Conservation (phyloP, 345 rosid species). For the Rhodomyrtus tomentosa region DNA sequence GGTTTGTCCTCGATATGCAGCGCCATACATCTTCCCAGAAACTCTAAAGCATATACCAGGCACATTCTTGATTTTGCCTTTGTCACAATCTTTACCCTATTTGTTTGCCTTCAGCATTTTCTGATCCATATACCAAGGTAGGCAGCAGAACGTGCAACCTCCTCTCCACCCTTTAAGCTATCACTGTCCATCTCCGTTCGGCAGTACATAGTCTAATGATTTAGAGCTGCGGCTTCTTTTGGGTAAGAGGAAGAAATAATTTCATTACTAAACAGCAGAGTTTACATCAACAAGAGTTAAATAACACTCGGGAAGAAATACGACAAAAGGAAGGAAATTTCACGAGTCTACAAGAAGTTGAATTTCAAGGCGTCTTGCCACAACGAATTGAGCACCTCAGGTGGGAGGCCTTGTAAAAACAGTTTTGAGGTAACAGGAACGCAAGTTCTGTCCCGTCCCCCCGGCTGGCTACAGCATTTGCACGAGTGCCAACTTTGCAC, state of each 20-base stretch:
- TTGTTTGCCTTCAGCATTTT: not conserved
- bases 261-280: not conserved
- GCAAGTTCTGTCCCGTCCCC: not conserved
- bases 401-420: not conserved
- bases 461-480: not conserved
- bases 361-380: not conserved
- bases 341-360: not conserved
- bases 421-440: not conserved
- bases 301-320: not conserved
- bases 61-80: not conserved
- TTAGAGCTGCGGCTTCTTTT: not conserved
- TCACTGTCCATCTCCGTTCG: not conserved
- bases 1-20: not conserved
- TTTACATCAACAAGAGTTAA: not conserved
- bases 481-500: not conserved
- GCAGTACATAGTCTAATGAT: not conserved
- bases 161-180: not conserved
- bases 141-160: not conserved
- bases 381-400: not conserved
- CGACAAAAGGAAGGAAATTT: not conserved
- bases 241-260: not conserved
- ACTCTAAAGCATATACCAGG: not conserved
- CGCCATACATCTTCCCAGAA: not conserved
- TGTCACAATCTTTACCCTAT: not conserved
- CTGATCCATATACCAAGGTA: not conserved